Percentiles rank a stretch among this genome's conserved stretches.
These are phyloP conservation scores for Pinus albicaulis DNA, from an alignment of 75 land plant genomes.

Conservation along the genomic window DNA sequence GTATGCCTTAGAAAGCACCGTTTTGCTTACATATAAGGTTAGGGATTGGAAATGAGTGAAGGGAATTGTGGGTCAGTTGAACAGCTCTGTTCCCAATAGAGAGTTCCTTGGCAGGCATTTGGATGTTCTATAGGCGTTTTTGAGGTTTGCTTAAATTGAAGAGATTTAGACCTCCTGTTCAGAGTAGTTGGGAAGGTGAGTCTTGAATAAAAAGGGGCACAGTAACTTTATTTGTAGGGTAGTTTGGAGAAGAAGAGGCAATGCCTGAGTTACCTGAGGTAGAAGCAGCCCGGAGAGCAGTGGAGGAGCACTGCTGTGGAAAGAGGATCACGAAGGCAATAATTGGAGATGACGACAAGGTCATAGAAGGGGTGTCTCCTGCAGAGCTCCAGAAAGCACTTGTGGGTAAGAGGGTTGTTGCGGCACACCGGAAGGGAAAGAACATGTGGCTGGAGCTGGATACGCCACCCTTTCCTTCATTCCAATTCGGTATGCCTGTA, in stretches of 20 bases:
- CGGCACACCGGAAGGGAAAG: conserved; percentile 87
- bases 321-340: conserved; percentile 43
- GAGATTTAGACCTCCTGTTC: too few species aligned
- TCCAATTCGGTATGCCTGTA: conserved; percentile 69
- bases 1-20: too few species aligned
- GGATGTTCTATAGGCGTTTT: too few species aligned
- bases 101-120: too few species aligned
- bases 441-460: conserved; percentile 93
- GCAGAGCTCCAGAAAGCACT: conserved; percentile 62
- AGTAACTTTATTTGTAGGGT: too few species aligned
- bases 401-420: conserved; percentile 63
- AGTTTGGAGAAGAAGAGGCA: background rate
- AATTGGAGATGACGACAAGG: conserved; percentile 79
- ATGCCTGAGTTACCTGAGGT: conserved; percentile 99
- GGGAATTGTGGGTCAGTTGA: too few species aligned
- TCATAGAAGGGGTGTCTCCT: conserved; percentile 73
- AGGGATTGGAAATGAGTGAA: too few species aligned
- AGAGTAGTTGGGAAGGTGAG: too few species aligned
- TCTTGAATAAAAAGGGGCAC: too few species aligned
- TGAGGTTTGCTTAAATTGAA: too few species aligned
- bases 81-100: too few species aligned
- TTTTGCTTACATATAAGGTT: too few species aligned
- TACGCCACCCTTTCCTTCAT: conserved; percentile 85
- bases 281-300: conserved; percentile 87
- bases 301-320: conserved; percentile 73